A percentile compares a stretch with the other conserved stretches of the same genome.
Evolutionary conservation across 768 basidiomycete genomes (phyloP).

Genomic region (Tulasnella sp.): DNA sequence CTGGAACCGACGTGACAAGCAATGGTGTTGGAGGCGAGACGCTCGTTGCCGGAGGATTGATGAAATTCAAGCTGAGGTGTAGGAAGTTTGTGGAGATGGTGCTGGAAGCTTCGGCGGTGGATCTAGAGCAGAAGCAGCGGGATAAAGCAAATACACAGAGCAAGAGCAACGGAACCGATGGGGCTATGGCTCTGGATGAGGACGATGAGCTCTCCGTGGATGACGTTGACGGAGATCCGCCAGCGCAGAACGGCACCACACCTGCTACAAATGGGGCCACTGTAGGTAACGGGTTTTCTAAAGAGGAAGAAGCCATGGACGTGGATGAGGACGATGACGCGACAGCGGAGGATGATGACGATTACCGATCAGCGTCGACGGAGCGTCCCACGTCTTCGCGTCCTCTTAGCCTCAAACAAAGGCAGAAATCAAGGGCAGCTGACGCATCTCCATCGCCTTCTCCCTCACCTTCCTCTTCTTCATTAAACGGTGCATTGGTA

Average conservation of each 20-base stretch:
- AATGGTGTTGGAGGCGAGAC: slow-evolving; percentile 1
- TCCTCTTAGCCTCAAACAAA: slow-evolving; percentile 2
- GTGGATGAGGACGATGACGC: background rate
- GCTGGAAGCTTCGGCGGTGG: slow-evolving; percentile 39
- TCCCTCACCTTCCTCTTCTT: slow-evolving; percentile 26
- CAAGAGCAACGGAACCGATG: background rate
- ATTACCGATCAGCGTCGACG: background rate
- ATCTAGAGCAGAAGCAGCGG: background rate
- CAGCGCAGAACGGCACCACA: no score
- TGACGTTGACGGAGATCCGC: no score
- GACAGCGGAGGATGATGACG: background rate
- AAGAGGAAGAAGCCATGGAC: slow-evolving; percentile 4
- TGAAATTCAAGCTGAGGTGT: slow-evolving; percentile 72
- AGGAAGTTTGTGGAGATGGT: slow-evolving; percentile 78
- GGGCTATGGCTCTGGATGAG: slow-evolving; percentile 1
- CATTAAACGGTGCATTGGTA: slow-evolving; percentile 47
- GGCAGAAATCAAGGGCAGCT: slow-evolving; percentile 7
- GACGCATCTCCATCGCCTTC: background rate
- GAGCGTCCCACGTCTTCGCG: background rate
- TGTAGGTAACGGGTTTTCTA: background rate
- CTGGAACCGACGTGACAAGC: background rate
- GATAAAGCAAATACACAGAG: background rate
- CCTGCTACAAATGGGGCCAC: no score
- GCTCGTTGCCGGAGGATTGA: slow-evolving; percentile 18
- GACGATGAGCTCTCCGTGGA: no score